phyloP scores from a whole-genome alignment of 2,329 filamentous ascomycete genomes.

The Fonsecaea multimorphosa region DNA sequence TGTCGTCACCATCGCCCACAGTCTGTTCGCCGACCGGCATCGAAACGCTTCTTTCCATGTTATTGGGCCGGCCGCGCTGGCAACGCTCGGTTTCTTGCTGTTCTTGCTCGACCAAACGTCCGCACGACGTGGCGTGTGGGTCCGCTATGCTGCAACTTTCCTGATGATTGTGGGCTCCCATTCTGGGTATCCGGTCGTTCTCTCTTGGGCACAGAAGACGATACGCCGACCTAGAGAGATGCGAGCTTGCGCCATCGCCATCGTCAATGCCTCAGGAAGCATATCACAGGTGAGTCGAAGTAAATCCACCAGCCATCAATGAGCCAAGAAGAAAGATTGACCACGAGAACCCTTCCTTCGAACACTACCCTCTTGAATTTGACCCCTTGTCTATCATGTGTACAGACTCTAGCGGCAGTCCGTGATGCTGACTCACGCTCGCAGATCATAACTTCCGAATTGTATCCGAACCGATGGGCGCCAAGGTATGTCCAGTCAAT shows the following conservation, averaged over 20 bases:
- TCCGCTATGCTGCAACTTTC: constrained; percentile 44
- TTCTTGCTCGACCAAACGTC: constrained; percentile 34
- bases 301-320: not conserved
- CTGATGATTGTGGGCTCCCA: constrained; percentile 46
- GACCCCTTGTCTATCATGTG: not conserved
- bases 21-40: constrained; percentile 68
- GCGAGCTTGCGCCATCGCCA: constrained; percentile 50
- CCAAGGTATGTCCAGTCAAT: constrained; percentile 35
- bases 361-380: too few species aligned
- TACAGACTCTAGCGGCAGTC: not conserved
- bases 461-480: constrained; percentile 31
- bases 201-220: constrained; percentile 52
- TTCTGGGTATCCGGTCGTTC: constrained; percentile 50
- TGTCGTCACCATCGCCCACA: constrained; percentile 67
- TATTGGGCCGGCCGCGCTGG: constrained; percentile 54
- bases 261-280: constrained; percentile 52
- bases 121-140: constrained; percentile 37
- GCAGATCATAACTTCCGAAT: constrained; percentile 38
- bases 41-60: constrained; percentile 75
- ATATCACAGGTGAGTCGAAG: constrained; percentile 23
- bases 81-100: constrained; percentile 43
- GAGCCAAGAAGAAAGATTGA: not conserved
- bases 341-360: not conserved
- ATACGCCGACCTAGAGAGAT: constrained; percentile 53
- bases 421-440: constrained; percentile 59